Evolutionary conservation across 2,329 filamentous ascomycete genomes (phyloP).

Genomic region (Lecanicillium sp.): DNA sequence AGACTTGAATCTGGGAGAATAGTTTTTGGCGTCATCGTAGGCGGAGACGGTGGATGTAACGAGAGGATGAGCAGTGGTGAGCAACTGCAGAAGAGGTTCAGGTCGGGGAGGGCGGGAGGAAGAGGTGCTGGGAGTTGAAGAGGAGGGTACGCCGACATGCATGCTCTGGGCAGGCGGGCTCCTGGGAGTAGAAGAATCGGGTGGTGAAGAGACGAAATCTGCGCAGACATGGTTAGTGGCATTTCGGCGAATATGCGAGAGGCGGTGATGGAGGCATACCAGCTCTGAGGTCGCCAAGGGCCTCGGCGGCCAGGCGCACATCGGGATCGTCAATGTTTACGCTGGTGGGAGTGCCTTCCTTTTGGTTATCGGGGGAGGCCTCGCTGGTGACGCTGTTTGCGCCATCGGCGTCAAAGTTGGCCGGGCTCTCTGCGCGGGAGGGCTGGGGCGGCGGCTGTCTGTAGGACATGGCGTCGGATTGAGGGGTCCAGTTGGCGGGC

Average conservation of each 20-base stretch:
- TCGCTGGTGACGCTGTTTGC: constrained; percentile 36
- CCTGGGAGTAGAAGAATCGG: constrained; percentile 37
- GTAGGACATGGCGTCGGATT: constrained; percentile 43
- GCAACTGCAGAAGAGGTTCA: constrained; percentile 77
- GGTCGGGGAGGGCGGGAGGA: constrained; percentile 44
- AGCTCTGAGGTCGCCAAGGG: constrained; percentile 66
- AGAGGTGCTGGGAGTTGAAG: not conserved
- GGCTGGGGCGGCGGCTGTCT: constrained; percentile 22
- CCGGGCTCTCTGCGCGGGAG: constrained; percentile 37
- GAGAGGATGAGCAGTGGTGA: constrained; percentile 83
- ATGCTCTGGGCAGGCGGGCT: constrained; percentile 23
- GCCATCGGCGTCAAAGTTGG: constrained; percentile 43
- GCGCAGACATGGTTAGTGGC: constrained; percentile 15
- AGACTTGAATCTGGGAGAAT: constrained; percentile 82
- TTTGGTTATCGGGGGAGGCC: constrained; percentile 40
- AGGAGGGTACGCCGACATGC: constrained; percentile 18
- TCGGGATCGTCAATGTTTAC: constrained; percentile 61
- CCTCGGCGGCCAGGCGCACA: constrained; percentile 66
- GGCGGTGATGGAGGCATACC: constrained; percentile 43
- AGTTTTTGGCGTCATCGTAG: constrained; percentile 83
- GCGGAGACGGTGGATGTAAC: constrained; percentile 79
- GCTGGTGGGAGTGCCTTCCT: constrained; percentile 41
- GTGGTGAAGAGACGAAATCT: constrained; percentile 64
- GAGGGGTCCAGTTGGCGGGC: constrained; percentile 20
- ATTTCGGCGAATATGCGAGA: not conserved